Base-by-base conservation (phyloP, 192 early-diverging fungal genomes). In the Linnemannia hyalina region DNA sequence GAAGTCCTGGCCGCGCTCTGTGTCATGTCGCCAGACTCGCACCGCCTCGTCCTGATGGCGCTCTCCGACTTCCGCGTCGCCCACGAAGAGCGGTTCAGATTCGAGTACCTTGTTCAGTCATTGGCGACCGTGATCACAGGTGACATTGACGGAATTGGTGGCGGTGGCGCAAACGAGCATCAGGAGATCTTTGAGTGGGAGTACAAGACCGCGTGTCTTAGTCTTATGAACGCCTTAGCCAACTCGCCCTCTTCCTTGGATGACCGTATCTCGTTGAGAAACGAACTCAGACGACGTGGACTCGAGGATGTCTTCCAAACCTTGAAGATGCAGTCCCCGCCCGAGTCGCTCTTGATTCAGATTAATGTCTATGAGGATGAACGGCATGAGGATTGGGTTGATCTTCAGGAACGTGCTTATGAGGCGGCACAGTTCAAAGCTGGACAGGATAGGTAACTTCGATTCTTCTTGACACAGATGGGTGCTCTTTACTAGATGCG, bases 11-110 rank as follows among this genome's bases (percentile, higher is more conserved):
- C 90, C 0, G 80, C 87, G 0, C 75, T 93, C 29, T 93, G 92
- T 80, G 80, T 88, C 40, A 80, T 86, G 74, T 90, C 90, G 2
- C 82, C 82, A 5, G 72, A 81, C 32, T 89, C 89, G 4, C 89
- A 93, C 83, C 77, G 80, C 18, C 68, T 87, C 1, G 88, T 91
- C 2, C 38, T 93, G 26, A 79, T 88, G 41, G 75, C 88, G n/a
- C 77, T 93, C 15, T 92, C 91, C 2, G 89, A 91, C 49, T 89
- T 88, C 72, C 68, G 82, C 60, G 74, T 83, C 22, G 84, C 91
- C 20, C 86, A 85, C 38, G 89, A 90, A 5, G 92, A 93, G 41
- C 88, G 90, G 16, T 92, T 88, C 73, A 81, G 92, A 49, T 93
- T 93, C 80, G 90, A 92, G 65, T 87, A 90, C 35, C 78, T 93